These are phyloP conservation scores for Grosmannia serpens DNA, from an alignment of 2,329 filamentous ascomycete genomes.

Conservation along the genomic window DNA sequence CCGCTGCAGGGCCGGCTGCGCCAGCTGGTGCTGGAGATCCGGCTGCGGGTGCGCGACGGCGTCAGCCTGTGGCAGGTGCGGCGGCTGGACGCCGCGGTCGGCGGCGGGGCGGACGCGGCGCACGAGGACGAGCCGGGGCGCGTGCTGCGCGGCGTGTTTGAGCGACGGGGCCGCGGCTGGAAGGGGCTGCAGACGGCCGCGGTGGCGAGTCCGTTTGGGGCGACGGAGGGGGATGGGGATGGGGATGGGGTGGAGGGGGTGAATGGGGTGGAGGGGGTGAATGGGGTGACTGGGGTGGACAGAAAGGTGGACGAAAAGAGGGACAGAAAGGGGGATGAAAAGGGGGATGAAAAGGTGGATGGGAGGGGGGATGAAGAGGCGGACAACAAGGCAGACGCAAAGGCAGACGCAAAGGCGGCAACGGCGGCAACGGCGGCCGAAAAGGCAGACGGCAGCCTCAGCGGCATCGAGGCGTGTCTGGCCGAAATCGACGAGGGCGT, in stretches of 20 bases:
- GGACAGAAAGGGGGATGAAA: no score
- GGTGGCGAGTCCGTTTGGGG: slow-evolving; percentile 24
- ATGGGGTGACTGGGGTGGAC: neutral
- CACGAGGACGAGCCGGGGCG: slow-evolving; percentile 22
- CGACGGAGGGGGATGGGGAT: neutral
- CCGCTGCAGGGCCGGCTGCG: slow-evolving; percentile 17
- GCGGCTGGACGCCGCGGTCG: slow-evolving; percentile 21
- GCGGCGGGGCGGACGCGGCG: slow-evolving; percentile 14
- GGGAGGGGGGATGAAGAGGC: no score
- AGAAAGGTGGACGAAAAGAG: no score
- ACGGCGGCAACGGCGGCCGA: no score
- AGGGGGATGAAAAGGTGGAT: no score
- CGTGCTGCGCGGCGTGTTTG: slow-evolving; percentile 34
- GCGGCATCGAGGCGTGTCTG: slow-evolving; percentile 34
- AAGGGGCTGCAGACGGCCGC: slow-evolving; percentile 35
- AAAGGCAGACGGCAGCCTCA: slow-evolving; percentile 3
- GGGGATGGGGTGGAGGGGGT: no score
- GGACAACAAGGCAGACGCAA: no score
- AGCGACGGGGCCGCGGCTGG: slow-evolving; percentile 32
- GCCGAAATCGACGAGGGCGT: slow-evolving; percentile 35
- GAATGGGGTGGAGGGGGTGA: no score
- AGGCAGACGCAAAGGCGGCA: no score
- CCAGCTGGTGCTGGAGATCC: slow-evolving; percentile 40
- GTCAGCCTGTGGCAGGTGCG: slow-evolving; percentile 40
- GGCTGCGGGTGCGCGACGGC: slow-evolving; percentile 34